These are phyloP conservation scores for Croton laevigatus DNA, from an alignment of 441 rosid species.

Conservation along the genomic window DNA sequence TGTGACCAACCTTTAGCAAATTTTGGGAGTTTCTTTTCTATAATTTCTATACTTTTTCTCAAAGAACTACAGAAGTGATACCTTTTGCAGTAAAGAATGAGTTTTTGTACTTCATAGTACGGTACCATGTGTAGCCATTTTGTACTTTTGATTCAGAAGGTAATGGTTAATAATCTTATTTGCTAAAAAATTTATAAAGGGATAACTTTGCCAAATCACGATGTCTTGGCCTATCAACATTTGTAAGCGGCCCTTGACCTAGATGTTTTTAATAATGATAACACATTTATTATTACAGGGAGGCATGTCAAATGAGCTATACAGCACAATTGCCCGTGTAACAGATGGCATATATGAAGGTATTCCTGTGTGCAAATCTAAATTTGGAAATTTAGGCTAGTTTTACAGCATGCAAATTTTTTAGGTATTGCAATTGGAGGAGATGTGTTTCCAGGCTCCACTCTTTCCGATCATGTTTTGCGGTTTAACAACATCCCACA, in stretches of 20 bases:
- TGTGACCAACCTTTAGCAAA: neutral
- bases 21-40: neutral
- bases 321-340: constrained; percentile 85
- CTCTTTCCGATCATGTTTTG: constrained; percentile 87
- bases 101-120: neutral
- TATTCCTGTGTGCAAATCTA: constrained; percentile 25
- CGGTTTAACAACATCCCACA: constrained; percentile 95
- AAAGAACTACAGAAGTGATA: neutral
- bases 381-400: constrained; percentile 10
- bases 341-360: constrained; percentile 97
- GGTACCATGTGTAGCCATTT: neutral
- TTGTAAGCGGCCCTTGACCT: neutral
- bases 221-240: neutral
- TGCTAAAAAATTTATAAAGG: neutral
- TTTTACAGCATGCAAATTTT: constrained; percentile 16
- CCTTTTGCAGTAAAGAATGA: too few species aligned
- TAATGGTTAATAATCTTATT: neutral
- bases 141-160: constrained; percentile 8
- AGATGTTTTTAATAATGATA: constrained; percentile 12
- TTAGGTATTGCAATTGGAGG: constrained; percentile 97
- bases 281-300: constrained; percentile 49
- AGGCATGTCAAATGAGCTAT: constrained; percentile 96
- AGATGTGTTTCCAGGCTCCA: constrained; percentile 95
- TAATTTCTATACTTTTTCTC: neutral
- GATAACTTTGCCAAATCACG: neutral